These are phyloP conservation scores for Fusarium compactum DNA, from an alignment of 2,329 filamentous ascomycete genomes.

Conservation along the genomic window DNA sequence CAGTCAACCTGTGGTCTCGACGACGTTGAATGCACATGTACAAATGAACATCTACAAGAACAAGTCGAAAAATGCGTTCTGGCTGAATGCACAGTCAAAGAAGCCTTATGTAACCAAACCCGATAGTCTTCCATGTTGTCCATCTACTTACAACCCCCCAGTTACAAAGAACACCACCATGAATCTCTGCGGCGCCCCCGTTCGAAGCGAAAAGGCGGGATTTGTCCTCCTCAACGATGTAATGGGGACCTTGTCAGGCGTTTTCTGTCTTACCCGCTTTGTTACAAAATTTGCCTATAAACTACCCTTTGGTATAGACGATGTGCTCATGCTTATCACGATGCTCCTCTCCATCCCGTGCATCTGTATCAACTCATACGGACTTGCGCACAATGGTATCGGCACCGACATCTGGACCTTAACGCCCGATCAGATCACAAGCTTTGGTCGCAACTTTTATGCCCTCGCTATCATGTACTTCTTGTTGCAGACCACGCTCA, in stretches of 20 bases:
- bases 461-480: slow-evolving; percentile 61
- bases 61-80: background rate
- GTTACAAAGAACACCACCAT: slow-evolving; percentile 44
- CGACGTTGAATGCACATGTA: background rate
- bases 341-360: slow-evolving; percentile 47
- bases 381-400: slow-evolving; percentile 56
- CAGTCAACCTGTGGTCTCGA: background rate
- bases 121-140: accelerated
- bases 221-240: slow-evolving; percentile 32
- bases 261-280: slow-evolving; percentile 58
- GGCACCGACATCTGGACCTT: slow-evolving; percentile 66
- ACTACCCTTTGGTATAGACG: slow-evolving; percentile 53
- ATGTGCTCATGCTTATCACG: slow-evolving; percentile 52
- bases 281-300: slow-evolving; percentile 51
- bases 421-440: slow-evolving; percentile 54
- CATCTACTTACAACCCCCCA: slow-evolving; percentile 4
- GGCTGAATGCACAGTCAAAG: background rate
- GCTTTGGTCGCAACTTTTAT: slow-evolving; percentile 59
- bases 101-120: background rate
- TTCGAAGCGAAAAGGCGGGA: slow-evolving; percentile 47
- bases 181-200: slow-evolving; percentile 45
- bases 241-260: slow-evolving; percentile 51
- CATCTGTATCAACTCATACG: slow-evolving; percentile 49
- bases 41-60: background rate
- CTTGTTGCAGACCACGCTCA: slow-evolving; percentile 59